Conservation (phyloP, 2,329 filamentous ascomycete species). For the Talaromyces atroroseus region DNA sequence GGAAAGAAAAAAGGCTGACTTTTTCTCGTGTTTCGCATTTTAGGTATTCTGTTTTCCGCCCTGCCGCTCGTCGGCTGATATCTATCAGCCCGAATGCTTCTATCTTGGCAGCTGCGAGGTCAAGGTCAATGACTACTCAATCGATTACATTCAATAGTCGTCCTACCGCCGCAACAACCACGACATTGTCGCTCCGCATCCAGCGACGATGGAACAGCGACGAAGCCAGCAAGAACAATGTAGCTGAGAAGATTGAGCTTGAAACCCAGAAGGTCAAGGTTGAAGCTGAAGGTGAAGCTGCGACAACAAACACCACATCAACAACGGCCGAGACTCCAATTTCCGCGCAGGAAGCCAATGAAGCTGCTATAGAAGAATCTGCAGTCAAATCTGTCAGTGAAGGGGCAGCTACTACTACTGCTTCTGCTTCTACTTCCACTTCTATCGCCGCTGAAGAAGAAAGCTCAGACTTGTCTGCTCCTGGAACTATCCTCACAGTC, state of each 20-base stretch:
- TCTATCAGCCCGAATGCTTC: constrained; percentile 40
- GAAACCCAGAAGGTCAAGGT: background rate
- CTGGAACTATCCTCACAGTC: background rate
- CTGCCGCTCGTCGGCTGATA: constrained; percentile 52
- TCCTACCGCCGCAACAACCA: background rate
- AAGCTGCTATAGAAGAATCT: constrained; percentile 3
- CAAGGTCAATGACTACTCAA: constrained; percentile 35
- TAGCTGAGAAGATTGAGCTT: constrained; percentile 19
- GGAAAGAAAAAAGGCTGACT: background rate
- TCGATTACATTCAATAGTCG: constrained; percentile 19
- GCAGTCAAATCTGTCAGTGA: background rate
- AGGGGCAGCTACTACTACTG: background rate
- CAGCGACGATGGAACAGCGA: constrained; percentile 49
- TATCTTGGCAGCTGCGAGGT: constrained; percentile 32
- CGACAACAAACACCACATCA: constrained; percentile 7
- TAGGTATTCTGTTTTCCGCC: constrained; percentile 54
- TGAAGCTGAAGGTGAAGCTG: background rate
- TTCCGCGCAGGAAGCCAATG: background rate
- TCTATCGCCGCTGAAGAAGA: background rate
- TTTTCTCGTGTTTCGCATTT: background rate
- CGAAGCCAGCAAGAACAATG: constrained; percentile 23
- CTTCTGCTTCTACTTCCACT: constrained; percentile 9
- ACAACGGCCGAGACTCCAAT: constrained; percentile 6
- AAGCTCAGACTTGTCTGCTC: background rate
- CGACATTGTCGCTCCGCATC: background rate